These are phyloP conservation scores for Fusarium ramigenum DNA, from an alignment of 2,329 filamentous ascomycete genomes.

Conservation along the genomic window DNA sequence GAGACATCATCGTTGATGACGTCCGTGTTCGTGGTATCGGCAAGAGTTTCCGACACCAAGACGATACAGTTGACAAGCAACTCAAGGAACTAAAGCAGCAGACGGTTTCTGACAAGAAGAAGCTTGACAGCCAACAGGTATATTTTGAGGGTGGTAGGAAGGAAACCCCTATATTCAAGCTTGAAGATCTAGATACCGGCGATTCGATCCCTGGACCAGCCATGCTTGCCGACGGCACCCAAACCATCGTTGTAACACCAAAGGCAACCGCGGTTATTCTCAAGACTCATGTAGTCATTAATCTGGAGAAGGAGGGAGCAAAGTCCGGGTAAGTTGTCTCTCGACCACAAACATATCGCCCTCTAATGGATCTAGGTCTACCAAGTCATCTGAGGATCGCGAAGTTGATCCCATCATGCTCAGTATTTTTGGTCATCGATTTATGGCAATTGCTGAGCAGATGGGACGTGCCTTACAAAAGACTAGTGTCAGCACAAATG, in stretches of 20 bases:
- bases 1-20: slow-evolving; percentile 91
- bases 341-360: no score
- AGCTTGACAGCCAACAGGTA: slow-evolving; percentile 73
- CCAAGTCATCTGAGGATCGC: slow-evolving; percentile 32
- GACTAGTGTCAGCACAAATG: slow-evolving; percentile 82
- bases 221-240: slow-evolving; percentile 86
- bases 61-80: slow-evolving; percentile 86
- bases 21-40: slow-evolving; percentile 89
- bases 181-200: slow-evolving; percentile 77
- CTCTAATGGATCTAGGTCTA: slow-evolving; percentile 29
- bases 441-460: slow-evolving; percentile 88
- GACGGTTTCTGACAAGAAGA: slow-evolving; percentile 65
- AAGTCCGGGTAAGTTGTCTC: slow-evolving; percentile 45
- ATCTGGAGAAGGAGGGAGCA: slow-evolving; percentile 69
- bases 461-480: slow-evolving; percentile 85
- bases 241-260: slow-evolving; percentile 91
- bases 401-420: slow-evolving; percentile 81
- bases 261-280: slow-evolving; percentile 79
- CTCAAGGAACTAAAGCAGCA: slow-evolving; percentile 73
- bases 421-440: slow-evolving; percentile 82
- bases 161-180: slow-evolving; percentile 84
- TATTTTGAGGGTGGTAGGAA: slow-evolving; percentile 86
- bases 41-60: slow-evolving; percentile 82
- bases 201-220: slow-evolving; percentile 81
- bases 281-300: slow-evolving; percentile 88